Conservation (phyloP, 2,329 filamentous ascomycete species). For the Teratosphaeria pseudoeucalypti region DNA sequence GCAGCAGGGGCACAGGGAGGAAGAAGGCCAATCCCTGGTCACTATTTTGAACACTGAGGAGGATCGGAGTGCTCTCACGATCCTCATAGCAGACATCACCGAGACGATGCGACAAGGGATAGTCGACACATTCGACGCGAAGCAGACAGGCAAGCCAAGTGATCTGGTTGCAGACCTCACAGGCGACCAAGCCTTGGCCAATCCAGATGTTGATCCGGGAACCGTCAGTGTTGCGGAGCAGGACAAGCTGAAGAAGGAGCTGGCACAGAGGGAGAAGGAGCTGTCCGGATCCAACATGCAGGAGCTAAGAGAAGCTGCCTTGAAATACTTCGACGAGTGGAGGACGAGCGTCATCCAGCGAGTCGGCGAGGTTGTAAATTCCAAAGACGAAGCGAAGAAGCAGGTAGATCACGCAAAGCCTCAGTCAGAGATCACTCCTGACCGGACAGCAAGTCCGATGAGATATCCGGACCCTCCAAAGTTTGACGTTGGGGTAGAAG, state of each 20-base stretch:
- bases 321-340: constrained; percentile 74
- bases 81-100: constrained; percentile 37
- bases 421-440: constrained; percentile 10
- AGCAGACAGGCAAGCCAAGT: constrained; percentile 21
- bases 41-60: constrained; percentile 35
- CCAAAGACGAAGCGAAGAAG: constrained; percentile 22
- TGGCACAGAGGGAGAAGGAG: constrained; percentile 37
- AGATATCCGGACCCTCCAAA: constrained; percentile 13
- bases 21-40: constrained; percentile 30
- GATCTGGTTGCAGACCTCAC: constrained; percentile 21
- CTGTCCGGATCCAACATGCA: constrained; percentile 42
- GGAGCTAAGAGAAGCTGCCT: constrained; percentile 58
- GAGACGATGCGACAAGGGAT: constrained; percentile 36
- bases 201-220: constrained; percentile 5
- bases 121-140: constrained; percentile 32
- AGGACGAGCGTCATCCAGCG: constrained; percentile 58
- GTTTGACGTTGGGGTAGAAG: constrained; percentile 22
- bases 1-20: constrained; percentile 2
- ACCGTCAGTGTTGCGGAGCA: constrained; percentile 8
- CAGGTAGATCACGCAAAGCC: constrained; percentile 29
- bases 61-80: constrained; percentile 34
- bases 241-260: constrained; percentile 20
- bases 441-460: constrained; percentile 9
- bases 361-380: constrained; percentile 54
- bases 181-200: constrained; percentile 13